Base-by-base conservation (phyloP, 2,329 filamentous ascomycete species). In the Calonectria hongkongensis region DNA sequence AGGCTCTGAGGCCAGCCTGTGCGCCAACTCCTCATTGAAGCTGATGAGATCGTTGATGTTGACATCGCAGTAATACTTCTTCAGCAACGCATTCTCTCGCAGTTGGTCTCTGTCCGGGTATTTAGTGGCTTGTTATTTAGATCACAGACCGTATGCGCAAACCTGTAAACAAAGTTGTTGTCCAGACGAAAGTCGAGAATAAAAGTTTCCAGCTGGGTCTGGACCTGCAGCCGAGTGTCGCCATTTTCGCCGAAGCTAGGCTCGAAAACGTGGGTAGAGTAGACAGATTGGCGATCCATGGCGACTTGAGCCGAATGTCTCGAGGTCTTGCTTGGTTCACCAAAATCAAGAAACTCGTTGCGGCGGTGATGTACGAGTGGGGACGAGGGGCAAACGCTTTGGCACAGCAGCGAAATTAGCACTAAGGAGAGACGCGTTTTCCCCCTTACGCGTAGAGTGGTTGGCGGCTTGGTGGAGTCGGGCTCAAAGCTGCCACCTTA, bases 21-120 rank as follows among this genome's bases (percentile, higher is more conserved):
- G 95, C 33, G 96, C 97, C 73, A 99, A 89, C 83, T 98, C 95
- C 85, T 98, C 96, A 81, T 98, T 97, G 86, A 96, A 98, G 74
- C 94, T 97, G 83, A 98, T 98, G 72, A 99, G 87, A 83, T 99
- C 96, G 74, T 94, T 95, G 79, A 99, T 95, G 83, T 99, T 96
- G 82, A 99, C 91, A 83, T 99, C 96, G 87, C 97, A 98, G 84
- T 93, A 98, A 86, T 95, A 98, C 80, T 96, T 95, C 83, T 98
- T 97, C 50, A 98, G 89, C 1, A 98, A 90, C 9, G 97, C 95
- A 86, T 99, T 99, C 82, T 98, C 95, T 80, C 95, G 92, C 72
- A 99, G 91, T 85, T 98, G 97, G 81, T 98, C 96, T 90, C 97
- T 97, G 79, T 4, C 58, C 25, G 21, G 12, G n/a, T 18, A 9